These are phyloP conservation scores for Cystobasidium pallidum DNA, from an alignment of 1,284 basidiomycete species.

Conservation along the genomic window DNA sequence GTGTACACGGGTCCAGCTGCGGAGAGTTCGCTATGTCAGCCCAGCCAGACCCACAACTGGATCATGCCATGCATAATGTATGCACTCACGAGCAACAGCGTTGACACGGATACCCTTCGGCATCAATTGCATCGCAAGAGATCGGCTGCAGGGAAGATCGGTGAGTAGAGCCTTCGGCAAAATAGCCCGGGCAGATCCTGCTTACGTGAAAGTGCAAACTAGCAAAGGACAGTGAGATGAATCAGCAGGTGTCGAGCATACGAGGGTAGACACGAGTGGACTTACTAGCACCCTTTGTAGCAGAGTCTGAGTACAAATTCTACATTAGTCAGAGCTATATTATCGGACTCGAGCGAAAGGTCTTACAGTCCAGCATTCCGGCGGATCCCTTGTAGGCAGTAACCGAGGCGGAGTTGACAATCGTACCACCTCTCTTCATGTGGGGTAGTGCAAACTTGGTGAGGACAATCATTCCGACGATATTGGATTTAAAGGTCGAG, in stretches of 20 bases:
- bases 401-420: slow-evolving; percentile 69
- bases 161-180: not conserved
- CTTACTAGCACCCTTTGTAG: slow-evolving; percentile 50
- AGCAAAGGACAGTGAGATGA: not conserved
- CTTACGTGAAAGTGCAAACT: slow-evolving; percentile 50
- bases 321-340: not conserved
- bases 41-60: not conserved
- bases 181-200: not conserved
- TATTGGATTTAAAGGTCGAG: slow-evolving; percentile 61
- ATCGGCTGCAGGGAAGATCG: slow-evolving; percentile 61
- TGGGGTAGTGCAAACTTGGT: slow-evolving; percentile 63
- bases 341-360: not conserved
- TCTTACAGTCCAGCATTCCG: slow-evolving; percentile 61
- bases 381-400: slow-evolving; percentile 56
- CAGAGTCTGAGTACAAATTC: slow-evolving; percentile 45
- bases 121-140: slow-evolving; percentile 64
- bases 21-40: slow-evolving; percentile 1
- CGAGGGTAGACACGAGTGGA: not conserved
- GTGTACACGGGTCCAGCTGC: slow-evolving; percentile 63
- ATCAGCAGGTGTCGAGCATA: not conserved
- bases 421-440: slow-evolving; percentile 65
- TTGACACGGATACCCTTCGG: slow-evolving; percentile 66
- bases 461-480: slow-evolving; percentile 65
- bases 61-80: not conserved
- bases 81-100: slow-evolving; percentile 55